Evolutionary conservation across 257 asterid species (phyloP).

Genomic region (Penstemon davidsonii): DNA sequence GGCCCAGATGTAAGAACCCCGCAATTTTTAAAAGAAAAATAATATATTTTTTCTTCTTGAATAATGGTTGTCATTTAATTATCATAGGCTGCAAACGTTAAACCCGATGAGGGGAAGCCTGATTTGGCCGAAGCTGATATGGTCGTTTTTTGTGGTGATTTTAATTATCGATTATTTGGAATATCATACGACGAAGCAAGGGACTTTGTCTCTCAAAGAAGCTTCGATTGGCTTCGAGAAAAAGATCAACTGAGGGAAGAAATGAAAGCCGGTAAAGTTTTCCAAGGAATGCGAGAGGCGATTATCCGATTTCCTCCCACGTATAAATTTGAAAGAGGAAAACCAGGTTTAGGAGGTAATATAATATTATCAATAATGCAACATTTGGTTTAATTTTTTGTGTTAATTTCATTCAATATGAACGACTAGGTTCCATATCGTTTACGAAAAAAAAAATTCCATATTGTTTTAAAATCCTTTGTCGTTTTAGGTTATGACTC

Average conservation of each 20-base stretch:
- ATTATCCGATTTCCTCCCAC: slow-evolving; percentile 91
- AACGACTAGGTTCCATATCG: background rate
- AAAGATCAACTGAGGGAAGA: slow-evolving; percentile 88
- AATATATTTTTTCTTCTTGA: background rate
- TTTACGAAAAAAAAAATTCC: too few relatives aligned
- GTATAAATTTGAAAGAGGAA: slow-evolving; percentile 89
- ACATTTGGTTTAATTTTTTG: background rate
- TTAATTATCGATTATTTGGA: slow-evolving; percentile 91
- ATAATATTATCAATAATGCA: background rate
- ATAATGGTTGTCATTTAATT: slow-evolving; percentile 9
- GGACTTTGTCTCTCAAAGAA: slow-evolving; percentile 96
- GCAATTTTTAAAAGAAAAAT: background rate
- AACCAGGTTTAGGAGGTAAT: slow-evolving; percentile 94
- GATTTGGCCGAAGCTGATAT: slow-evolving; percentile 96
- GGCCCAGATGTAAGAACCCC: slow-evolving; percentile 52
- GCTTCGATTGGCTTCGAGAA: slow-evolving; percentile 98
- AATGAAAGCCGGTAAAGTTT: slow-evolving; percentile 89
- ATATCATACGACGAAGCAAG: slow-evolving; percentile 97
- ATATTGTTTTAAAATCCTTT: too few relatives aligned
- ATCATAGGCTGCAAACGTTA: slow-evolving; percentile 45
- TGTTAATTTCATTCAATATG: background rate
- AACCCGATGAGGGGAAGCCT: slow-evolving; percentile 70
- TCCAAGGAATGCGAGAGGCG: slow-evolving; percentile 99
- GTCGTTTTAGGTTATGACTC: slow-evolving; percentile 78
- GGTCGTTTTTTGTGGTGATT: slow-evolving; percentile 83